A percentile compares a stretch with the other conserved stretches of the same genome.
Conservation (phyloP, 2,329 filamentous ascomycete genomes). For the Cadophora luteo-olivacea region DNA sequence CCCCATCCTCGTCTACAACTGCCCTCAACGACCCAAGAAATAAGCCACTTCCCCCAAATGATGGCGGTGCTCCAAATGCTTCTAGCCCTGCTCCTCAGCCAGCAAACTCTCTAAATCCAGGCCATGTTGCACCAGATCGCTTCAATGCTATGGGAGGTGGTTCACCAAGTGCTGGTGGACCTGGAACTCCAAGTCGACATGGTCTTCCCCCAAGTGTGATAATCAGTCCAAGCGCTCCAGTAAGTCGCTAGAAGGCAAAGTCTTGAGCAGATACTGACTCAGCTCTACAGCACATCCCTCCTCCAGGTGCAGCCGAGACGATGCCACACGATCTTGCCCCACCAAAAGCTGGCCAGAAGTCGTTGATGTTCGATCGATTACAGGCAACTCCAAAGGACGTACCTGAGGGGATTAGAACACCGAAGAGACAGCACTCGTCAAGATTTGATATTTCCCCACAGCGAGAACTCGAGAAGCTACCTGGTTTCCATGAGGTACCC, state of each 20-base stretch:
- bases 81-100: slow-evolving; percentile 39
- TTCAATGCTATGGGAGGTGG: slow-evolving; percentile 49
- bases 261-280: background rate
- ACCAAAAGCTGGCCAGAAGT: slow-evolving; percentile 90
- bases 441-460: slow-evolving; percentile 98
- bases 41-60: slow-evolving; percentile 74
- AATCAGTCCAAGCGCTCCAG: slow-evolving; percentile 92
- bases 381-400: slow-evolving; percentile 96
- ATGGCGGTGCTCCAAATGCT: slow-evolving; percentile 42
- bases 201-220: slow-evolving; percentile 85
- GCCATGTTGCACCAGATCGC: slow-evolving; percentile 48
- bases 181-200: slow-evolving; percentile 67
- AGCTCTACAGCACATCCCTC: slow-evolving; percentile 76
- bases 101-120: slow-evolving; percentile 41
- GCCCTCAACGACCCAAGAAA: slow-evolving; percentile 85
- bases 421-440: slow-evolving; percentile 96
- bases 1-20: slow-evolving; percentile 88
- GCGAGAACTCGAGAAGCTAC: slow-evolving; percentile 94
- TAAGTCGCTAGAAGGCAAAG: slow-evolving; percentile 54
- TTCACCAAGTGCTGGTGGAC: slow-evolving; percentile 52
- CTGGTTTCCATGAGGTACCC: slow-evolving; percentile 96
- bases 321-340: slow-evolving; percentile 98
- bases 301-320: slow-evolving; percentile 91
- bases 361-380: slow-evolving; percentile 83
- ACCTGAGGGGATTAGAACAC: slow-evolving; percentile 91